A percentile compares a stretch with the other conserved stretches of the same genome.
Conservation (phyloP, 495 filamentous ascomycete species). For the Penicillium dipodomyicola region DNA sequence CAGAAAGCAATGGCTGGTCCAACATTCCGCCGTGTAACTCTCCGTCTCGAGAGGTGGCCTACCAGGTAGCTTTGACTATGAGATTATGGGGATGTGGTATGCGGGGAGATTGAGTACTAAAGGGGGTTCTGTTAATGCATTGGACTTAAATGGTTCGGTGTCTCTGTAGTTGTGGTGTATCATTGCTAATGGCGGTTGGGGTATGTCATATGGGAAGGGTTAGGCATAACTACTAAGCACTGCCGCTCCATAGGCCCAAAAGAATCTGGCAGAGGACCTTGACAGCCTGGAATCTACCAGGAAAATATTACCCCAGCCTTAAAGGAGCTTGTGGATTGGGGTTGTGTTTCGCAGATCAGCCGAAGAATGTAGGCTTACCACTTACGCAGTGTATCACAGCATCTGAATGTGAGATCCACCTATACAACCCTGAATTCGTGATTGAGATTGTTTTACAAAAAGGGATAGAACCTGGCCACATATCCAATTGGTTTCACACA, state of each 20-base stretch:
- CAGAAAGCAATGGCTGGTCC: slow-evolving; percentile 16
- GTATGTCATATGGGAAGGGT: neutral
- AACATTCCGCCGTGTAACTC: slow-evolving; percentile 20
- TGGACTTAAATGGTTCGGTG: neutral
- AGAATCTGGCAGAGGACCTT: neutral
- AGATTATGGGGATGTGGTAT: slow-evolving; percentile 21
- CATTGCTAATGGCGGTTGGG: neutral
- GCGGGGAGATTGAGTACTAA: neutral
- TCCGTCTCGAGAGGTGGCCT: neutral
- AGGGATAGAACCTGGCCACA: neutral
- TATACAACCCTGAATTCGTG: neutral
- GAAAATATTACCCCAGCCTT: slow-evolving; percentile 10
- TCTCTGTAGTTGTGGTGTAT: neutral
- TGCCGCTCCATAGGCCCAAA: neutral
- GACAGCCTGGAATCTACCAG: neutral
- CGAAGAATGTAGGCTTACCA: slow-evolving; percentile 16
- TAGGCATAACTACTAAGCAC: neutral
- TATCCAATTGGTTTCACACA: neutral
- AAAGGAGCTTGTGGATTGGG: neutral
- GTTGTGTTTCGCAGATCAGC: neutral
- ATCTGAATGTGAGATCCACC: slow-evolving; percentile 1
- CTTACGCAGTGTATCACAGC: slow-evolving; percentile 2
- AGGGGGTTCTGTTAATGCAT: no score
- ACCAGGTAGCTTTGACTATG: neutral
- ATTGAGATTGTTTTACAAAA: neutral